Percentiles rank a stretch among this genome's conserved stretches.
Evolutionary conservation across 257 asterid genomes (phyloP).

Genomic region (Ajuga chamaepitys): DNA sequence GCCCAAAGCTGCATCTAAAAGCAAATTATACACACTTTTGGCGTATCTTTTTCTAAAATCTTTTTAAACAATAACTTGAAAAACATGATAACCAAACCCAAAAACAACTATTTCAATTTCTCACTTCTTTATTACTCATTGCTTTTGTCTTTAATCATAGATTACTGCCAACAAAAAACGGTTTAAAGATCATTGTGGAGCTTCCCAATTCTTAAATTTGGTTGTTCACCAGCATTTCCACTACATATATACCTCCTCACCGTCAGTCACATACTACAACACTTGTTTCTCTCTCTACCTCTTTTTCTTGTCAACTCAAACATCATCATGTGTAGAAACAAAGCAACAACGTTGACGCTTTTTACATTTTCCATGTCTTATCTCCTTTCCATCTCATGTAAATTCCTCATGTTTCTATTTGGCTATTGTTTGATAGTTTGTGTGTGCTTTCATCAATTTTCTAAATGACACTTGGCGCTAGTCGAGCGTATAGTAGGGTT

Average conservation of each 20-base stretch:
- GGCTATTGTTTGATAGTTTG: no score
- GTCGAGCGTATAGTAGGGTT: no score
- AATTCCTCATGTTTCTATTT: no score
- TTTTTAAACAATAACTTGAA: background rate
- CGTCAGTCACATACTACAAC: background rate
- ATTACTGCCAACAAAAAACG: background rate
- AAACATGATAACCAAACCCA: constrained; percentile 12
- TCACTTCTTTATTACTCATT: constrained; percentile 13
- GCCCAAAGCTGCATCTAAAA: no score
- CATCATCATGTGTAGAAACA: constrained; percentile 14
- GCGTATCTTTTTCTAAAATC: background rate
- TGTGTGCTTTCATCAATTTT: no score
- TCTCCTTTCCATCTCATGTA: constrained; percentile 41
- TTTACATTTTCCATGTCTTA: constrained; percentile 23
- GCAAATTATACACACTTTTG: background rate
- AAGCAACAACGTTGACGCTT: background rate
- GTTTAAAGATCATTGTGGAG: constrained; percentile 17
- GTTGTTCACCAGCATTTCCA: constrained; percentile 23
- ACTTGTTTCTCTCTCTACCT: background rate
- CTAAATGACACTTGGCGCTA: no score
- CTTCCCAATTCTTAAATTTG: background rate
- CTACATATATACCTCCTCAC: constrained; percentile 9
- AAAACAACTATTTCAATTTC: background rate
- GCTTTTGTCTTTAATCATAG: constrained; percentile 15
- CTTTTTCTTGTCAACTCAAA: no score